phyloP scores from a whole-genome alignment of 441 rosid species.

The Pelargonium fulgidum region DNA sequence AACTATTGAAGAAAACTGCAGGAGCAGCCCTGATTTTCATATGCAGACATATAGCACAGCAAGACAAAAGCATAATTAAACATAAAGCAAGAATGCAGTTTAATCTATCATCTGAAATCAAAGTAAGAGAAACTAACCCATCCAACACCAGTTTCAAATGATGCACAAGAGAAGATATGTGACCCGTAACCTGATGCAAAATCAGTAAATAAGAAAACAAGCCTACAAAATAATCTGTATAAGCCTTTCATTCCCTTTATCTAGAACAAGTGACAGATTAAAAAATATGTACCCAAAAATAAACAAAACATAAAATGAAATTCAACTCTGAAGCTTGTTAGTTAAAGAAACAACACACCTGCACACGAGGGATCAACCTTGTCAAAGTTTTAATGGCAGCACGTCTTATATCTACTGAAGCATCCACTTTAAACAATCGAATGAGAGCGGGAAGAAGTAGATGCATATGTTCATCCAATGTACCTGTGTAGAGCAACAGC shows the following conservation, averaged over 20 bases:
- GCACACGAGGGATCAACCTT: slow-evolving; percentile 94
- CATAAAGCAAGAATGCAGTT: too few relatives aligned
- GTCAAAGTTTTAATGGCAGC: slow-evolving; percentile 95
- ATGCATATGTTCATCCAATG: slow-evolving; percentile 99
- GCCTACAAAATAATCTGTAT: neutral
- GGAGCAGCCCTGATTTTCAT: too few relatives aligned
- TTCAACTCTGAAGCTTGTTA: slow-evolving; percentile 2
- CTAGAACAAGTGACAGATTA: neutral
- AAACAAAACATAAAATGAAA: neutral
- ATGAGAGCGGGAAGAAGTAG: slow-evolving; percentile 93
- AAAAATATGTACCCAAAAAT: neutral
- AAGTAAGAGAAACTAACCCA: slow-evolving; percentile 60
- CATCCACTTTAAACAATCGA: slow-evolving; percentile 90
- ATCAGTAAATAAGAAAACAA: slow-evolving; percentile 21
- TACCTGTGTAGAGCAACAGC: slow-evolving; percentile 43
- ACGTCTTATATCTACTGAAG: slow-evolving; percentile 77
- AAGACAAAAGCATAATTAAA: too few relatives aligned
- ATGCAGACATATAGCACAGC: too few relatives aligned
- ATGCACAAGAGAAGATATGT: slow-evolving; percentile 93
- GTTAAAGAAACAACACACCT: slow-evolving; percentile 43
- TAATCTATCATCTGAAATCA: too few relatives aligned
- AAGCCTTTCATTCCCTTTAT: neutral
- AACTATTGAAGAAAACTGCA: too few relatives aligned
- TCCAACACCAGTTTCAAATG: slow-evolving; percentile 96
- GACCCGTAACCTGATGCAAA: slow-evolving; percentile 80